Evolutionary conservation across 2,329 filamentous ascomycete species (phyloP).

Genomic region (Microthyrium microscopicum): DNA sequence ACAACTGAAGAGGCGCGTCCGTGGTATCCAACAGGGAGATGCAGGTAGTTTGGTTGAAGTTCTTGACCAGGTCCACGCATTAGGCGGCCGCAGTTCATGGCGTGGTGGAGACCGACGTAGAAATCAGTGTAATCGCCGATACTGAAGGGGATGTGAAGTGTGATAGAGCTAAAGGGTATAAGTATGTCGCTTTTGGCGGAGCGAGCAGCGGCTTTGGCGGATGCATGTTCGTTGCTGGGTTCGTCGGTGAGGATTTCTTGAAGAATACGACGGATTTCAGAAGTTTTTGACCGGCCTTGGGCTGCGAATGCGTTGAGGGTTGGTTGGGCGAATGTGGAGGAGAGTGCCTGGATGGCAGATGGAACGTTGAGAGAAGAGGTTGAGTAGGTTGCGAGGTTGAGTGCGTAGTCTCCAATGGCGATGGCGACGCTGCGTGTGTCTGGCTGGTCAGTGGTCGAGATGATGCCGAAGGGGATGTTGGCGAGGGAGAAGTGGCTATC

Average conservation of each 20-base stretch:
- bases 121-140: slow-evolving; percentile 81
- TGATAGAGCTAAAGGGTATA: slow-evolving; percentile 40
- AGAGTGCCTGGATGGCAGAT: slow-evolving; percentile 39
- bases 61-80: slow-evolving; percentile 59
- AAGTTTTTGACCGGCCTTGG: slow-evolving; percentile 50
- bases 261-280: slow-evolving; percentile 50
- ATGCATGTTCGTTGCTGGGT: slow-evolving; percentile 41
- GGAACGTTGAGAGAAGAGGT: slow-evolving; percentile 34
- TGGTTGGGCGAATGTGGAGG: slow-evolving; percentile 44
- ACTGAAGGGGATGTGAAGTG: slow-evolving; percentile 55
- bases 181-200: too few relatives aligned
- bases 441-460: slow-evolving; percentile 42
- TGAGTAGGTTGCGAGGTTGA: slow-evolving; percentile 51
- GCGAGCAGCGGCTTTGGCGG: slow-evolving; percentile 29
- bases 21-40: slow-evolving; percentile 70
- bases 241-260: slow-evolving; percentile 48
- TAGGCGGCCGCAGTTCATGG: slow-evolving; percentile 53
- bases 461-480: slow-evolving; percentile 74
- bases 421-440: slow-evolving; percentile 48
- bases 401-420: slow-evolving; percentile 54
- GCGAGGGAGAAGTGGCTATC: slow-evolving; percentile 6
- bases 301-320: slow-evolving; percentile 60
- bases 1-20: slow-evolving; percentile 62
- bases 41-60: slow-evolving; percentile 65
- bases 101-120: slow-evolving; percentile 66